Conservation (phyloP, 2,329 filamentous ascomycete genomes). For the Penicillium sp. region DNA sequence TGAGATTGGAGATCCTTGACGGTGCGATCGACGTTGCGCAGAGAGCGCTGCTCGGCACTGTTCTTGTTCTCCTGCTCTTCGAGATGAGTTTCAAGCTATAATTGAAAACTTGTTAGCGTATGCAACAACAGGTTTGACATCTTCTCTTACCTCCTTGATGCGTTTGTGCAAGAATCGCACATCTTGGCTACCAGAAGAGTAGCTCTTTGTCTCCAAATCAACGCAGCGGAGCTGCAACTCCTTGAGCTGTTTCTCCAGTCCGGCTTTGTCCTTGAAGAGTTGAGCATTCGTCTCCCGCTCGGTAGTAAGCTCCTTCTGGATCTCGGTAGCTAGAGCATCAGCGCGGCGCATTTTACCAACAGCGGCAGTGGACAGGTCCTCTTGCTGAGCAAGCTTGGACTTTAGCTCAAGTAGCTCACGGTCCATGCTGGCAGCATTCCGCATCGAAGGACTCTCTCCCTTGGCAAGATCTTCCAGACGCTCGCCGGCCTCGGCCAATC, state of each 20-base stretch:
- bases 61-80: slow-evolving; percentile 78
- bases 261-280: slow-evolving; percentile 85
- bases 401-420: slow-evolving; percentile 87
- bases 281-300: slow-evolving; percentile 80
- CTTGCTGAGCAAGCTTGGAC: slow-evolving; percentile 82
- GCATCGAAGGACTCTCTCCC: slow-evolving; percentile 81
- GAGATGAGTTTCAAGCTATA: slow-evolving; percentile 79
- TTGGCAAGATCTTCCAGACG: slow-evolving; percentile 83
- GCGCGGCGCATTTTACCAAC: slow-evolving; percentile 97
- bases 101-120: slow-evolving; percentile 19
- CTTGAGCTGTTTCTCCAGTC: slow-evolving; percentile 83
- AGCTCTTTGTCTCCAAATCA: slow-evolving; percentile 95
- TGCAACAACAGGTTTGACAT: background rate
- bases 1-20: slow-evolving; percentile 92
- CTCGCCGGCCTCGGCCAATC: slow-evolving; percentile 80
- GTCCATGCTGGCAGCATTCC: slow-evolving; percentile 84
- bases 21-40: slow-evolving; percentile 87
- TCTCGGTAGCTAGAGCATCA: slow-evolving; percentile 80
- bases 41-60: slow-evolving; percentile 77
- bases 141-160: slow-evolving; percentile 78
- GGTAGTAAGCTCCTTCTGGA: slow-evolving; percentile 85
- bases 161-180: slow-evolving; percentile 92
- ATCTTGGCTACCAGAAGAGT: slow-evolving; percentile 89
- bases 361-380: slow-evolving; percentile 86
- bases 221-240: slow-evolving; percentile 87